These are phyloP conservation scores for Blastobotrys serpentis DNA, from an alignment of 1,139 yeast species.

Conservation along the genomic window DNA sequence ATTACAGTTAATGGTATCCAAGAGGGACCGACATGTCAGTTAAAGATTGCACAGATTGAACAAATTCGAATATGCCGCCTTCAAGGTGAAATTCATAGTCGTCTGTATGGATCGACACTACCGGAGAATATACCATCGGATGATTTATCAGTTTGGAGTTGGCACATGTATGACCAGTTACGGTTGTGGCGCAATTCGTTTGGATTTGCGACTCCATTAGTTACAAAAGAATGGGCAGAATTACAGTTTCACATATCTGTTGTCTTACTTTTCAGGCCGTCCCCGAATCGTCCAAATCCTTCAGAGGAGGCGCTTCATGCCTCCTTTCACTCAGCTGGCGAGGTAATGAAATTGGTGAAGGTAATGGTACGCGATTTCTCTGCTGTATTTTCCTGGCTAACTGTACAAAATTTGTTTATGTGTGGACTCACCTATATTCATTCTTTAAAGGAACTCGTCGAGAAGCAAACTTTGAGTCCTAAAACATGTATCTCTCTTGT, in stretches of 20 bases:
- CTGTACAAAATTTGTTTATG: conserved; percentile 14
- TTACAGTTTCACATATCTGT: conserved; percentile 14
- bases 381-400: conserved; percentile 15
- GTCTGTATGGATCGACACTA: conserved; percentile 10
- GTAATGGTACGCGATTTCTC: conserved; percentile 13
- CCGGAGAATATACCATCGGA: background rate
- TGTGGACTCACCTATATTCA: conserved; percentile 14
- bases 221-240: conserved; percentile 16
- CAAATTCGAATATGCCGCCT: conserved; percentile 11
- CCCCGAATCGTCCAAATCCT: conserved; percentile 13
- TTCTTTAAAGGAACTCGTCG: conserved; percentile 12
- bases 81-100: conserved; percentile 14
- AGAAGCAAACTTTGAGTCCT: conserved; percentile 5
- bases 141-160: conserved; percentile 10
- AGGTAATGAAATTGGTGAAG: conserved; percentile 14
- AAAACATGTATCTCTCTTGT: conserved; percentile 13
- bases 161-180: conserved; percentile 16
- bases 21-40: conserved; percentile 13
- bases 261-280: conserved; percentile 14
- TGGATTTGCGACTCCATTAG: conserved; percentile 10
- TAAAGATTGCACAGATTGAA: conserved; percentile 12
- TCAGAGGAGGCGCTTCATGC: conserved; percentile 12
- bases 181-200: conserved; percentile 14
- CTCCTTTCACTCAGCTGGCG: conserved; percentile 16
- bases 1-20: conserved; percentile 9